These are phyloP conservation scores for Boletellus deceptivus DNA, from an alignment of 1,284 basidiomycete genomes.

Conservation along the genomic window DNA sequence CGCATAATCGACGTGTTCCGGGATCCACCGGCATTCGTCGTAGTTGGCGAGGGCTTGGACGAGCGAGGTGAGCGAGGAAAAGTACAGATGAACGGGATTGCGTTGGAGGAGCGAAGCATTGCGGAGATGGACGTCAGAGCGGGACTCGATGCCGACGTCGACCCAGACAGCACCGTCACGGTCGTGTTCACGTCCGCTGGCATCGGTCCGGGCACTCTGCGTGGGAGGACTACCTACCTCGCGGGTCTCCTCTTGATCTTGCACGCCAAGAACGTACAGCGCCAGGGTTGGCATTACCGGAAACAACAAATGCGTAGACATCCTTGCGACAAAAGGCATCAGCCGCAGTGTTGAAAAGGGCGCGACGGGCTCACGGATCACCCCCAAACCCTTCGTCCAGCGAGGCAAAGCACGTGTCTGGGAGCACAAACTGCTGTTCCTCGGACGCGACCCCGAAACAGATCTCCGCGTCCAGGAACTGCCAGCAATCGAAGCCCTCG, in stretches of 20 bases:
- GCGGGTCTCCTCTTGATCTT: constrained; percentile 7
- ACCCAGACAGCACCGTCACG: constrained; percentile 28
- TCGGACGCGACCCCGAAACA: constrained; percentile 36
- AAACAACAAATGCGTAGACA: constrained; percentile 49
- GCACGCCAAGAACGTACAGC: constrained; percentile 44
- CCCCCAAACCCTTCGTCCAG: constrained; percentile 34
- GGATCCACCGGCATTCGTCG: constrained; percentile 49
- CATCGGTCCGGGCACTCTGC: neutral
- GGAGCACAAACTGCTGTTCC: constrained; percentile 36
- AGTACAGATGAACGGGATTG: constrained; percentile 46
- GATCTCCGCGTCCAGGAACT: constrained; percentile 32
- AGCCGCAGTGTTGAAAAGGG: neutral
- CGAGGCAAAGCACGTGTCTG: constrained; percentile 36
- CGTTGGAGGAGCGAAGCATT: constrained; percentile 56
- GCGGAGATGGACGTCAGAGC: constrained; percentile 50
- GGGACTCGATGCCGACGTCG: constrained; percentile 48
- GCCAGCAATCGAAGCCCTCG: constrained; percentile 29
- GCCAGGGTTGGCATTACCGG: constrained; percentile 51
- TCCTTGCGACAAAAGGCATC: constrained; percentile 27
- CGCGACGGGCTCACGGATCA: constrained; percentile 22
- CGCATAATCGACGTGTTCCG: constrained; percentile 49
- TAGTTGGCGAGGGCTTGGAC: constrained; percentile 50
- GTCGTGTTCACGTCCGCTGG: neutral
- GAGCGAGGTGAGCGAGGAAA: constrained; percentile 49
- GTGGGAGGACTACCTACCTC: constrained; percentile 6